phyloP scores from a whole-genome alignment of 345 rosid genomes.

The Boechera retrofracta region DNA sequence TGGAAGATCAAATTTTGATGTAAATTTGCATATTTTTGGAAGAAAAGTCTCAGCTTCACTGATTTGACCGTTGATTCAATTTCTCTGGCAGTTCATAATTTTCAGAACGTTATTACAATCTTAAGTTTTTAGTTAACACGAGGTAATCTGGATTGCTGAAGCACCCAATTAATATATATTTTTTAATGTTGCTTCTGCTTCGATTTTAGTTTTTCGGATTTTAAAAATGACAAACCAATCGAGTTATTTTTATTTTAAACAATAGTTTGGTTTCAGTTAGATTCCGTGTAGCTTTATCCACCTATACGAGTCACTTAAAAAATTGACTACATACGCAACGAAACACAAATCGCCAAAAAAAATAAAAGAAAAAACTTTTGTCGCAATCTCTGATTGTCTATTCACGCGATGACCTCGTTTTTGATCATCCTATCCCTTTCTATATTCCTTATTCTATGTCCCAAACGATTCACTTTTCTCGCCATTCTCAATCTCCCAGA shows the following conservation, averaged over 20 bases:
- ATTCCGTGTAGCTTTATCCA: slow-evolving; percentile 1
- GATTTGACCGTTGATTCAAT: not conserved
- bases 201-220: too few species aligned
- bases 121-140: not conserved
- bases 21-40: not conserved
- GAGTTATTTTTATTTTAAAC: not conserved
- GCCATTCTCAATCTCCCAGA: not conserved
- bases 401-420: slow-evolving; percentile 21
- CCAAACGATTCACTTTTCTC: slow-evolving; percentile 24
- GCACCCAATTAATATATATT: too few species aligned
- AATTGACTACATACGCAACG: slow-evolving; percentile 25
- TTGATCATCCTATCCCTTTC: slow-evolving; percentile 12
- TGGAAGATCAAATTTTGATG: not conserved
- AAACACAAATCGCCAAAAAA: slow-evolving; percentile 35
- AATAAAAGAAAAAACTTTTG: not conserved
- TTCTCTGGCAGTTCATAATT: not conserved
- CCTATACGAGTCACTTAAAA: not conserved
- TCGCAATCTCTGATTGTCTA: not conserved
- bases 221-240: not conserved
- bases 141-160: too few species aligned
- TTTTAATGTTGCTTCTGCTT: not conserved
- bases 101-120: not conserved
- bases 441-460: not conserved
- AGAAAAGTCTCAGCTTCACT: not conserved
- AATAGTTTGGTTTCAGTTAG: not conserved